Evolutionary conservation across 2,329 filamentous ascomycete genomes (phyloP).

Genomic region (Trichoderma sp.): DNA sequence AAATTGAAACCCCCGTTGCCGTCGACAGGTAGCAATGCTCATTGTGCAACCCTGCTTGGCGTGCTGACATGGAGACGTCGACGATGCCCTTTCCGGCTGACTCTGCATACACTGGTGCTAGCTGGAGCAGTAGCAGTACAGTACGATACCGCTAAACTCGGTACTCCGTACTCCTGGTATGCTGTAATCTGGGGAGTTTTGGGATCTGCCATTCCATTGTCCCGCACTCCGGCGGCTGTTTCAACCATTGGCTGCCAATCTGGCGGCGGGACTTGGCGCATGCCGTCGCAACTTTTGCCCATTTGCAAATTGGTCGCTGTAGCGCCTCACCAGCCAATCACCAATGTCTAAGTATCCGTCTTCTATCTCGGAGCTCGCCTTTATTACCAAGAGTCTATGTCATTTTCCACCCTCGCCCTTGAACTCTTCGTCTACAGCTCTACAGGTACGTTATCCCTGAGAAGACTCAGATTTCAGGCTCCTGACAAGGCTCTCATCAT

Average conservation of each 20-base stretch:
- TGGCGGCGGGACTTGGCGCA: slow-evolving; percentile 2
- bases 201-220: slow-evolving; percentile 1
- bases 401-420: not conserved
- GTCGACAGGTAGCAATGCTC: not conserved
- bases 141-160: not conserved
- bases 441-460: not conserved
- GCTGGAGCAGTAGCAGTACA: not conserved
- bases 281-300: not conserved
- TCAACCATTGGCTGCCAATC: slow-evolving; percentile 2
- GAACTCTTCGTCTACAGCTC: not conserved
- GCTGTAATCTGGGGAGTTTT: not conserved
- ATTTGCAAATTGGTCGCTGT: not conserved
- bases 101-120: not conserved
- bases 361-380: not conserved
- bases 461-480: not conserved
- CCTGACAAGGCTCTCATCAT: not conserved
- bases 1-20: not conserved
- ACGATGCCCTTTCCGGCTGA: not conserved
- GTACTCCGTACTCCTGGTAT: not conserved
- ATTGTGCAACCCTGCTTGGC: not conserved
- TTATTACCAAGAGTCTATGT: not conserved
- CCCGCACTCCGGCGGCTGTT: slow-evolving; percentile 8
- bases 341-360: not conserved
- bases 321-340: slow-evolving; percentile 7
- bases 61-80: not conserved